Evolutionary conservation across 495 filamentous ascomycete genomes (phyloP).

Genomic region (Hypoxylon fragiforme): DNA sequence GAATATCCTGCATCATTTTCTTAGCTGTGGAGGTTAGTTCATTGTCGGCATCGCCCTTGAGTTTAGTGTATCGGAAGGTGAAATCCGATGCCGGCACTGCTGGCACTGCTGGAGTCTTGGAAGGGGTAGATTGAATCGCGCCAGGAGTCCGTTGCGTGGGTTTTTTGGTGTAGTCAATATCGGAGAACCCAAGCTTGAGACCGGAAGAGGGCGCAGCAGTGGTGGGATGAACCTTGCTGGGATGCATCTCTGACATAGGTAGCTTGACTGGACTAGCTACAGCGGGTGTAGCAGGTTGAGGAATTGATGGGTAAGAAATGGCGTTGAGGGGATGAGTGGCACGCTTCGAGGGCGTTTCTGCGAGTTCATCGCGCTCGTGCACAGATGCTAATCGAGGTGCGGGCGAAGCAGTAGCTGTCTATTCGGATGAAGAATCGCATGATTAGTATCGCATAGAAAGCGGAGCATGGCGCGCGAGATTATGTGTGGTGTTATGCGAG

Average conservation of each 20-base stretch:
- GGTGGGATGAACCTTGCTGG: conserved; percentile 70
- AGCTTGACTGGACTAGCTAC: conserved; percentile 56
- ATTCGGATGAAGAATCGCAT: neutral
- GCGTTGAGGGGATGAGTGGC: conserved; percentile 35
- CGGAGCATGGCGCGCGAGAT: neutral
- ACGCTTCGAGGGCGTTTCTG: conserved; percentile 3
- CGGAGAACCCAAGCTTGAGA: conserved; percentile 67
- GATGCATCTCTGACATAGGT: conserved; percentile 73
- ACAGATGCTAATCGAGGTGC: conserved; percentile 48
- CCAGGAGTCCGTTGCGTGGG: conserved; percentile 31
- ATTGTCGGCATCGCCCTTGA: conserved; percentile 57
- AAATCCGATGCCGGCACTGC: no score
- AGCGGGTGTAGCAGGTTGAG: conserved; percentile 46
- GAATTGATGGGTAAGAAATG: conserved; percentile 48
- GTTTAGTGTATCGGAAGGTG: conserved; percentile 68
- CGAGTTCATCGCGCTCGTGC: conserved; percentile 46
- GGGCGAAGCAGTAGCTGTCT: conserved; percentile 29
- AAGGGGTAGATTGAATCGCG: conserved; percentile 49
- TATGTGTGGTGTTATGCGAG: neutral
- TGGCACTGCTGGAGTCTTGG: conserved; percentile 52
- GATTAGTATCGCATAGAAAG: neutral
- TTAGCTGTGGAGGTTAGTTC: conserved; percentile 72
- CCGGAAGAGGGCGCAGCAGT: conserved; percentile 70
- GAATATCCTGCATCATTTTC: conserved; percentile 75
- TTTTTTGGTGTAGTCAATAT: conserved; percentile 53